Evolutionary conservation across 192 early-diverging fungal species (phyloP), one percentile per base, ranked within the genome.

Genomic region (Coemansia reversa): DNA sequence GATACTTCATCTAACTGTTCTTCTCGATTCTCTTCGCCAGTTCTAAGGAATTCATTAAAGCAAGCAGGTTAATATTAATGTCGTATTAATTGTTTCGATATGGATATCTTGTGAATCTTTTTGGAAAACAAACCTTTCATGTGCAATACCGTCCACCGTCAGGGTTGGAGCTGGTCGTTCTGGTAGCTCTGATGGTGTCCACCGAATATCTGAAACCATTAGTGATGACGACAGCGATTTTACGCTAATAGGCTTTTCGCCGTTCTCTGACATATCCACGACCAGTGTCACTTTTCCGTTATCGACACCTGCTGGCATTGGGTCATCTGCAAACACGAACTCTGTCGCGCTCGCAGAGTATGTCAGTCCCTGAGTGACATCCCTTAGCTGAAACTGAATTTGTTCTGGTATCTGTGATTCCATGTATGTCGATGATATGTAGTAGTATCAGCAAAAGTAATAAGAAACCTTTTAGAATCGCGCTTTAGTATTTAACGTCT

Each of bases 261-360:
- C 72, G 23, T 74, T 62, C 4, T 42, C 47, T 0, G 77, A 65
- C 68, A 80, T 74, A 29, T 80, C 67, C 4, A 80, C 77, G 9
- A 80, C 55, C 2, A 80, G 45, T 2, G 68, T 52, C 30, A 66
- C 25, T 9, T 54, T 51, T 20, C 61, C 65, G 35, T 64, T 58
- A 48, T 75, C 72, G 1, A 64, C 20, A 4, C 68, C 77, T 9
- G 63, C 35, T 33, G 77, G 72, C 62, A 53, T 35, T 24, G 77
- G 62, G n/a, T 80, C 77, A 18, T 58, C 77, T 27, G 63, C 77
- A 54, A 80, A 80, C 42, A 80, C 29, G 55, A 53, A 71, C n/a
- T 69, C 54, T 14, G 65, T 55, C 0, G 55, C 51, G 28, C 22
- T 56, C 12, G 72, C 65, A 27, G 69, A 57, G 28, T 74, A 32